Evolutionary conservation across 2,329 filamentous ascomycete genomes (phyloP), one percentile per base, ranked within the genome.

Genomic region (Diaporthe eres): DNA sequence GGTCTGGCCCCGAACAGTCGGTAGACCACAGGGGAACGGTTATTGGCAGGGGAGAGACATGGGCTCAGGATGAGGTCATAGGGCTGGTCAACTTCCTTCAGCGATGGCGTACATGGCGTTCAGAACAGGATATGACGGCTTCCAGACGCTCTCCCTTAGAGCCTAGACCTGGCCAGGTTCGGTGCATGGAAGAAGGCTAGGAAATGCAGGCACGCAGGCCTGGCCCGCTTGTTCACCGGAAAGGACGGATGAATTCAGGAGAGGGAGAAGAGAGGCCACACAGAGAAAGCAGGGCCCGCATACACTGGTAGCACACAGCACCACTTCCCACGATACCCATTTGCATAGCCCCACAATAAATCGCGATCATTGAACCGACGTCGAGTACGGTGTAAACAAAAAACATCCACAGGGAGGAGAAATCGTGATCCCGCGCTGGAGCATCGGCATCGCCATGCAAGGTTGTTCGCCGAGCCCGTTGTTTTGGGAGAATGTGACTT

Each of bases 51-150:
- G 58, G 71, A 55, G 65, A 65, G 71, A 73, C 58, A 65, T 42
- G 58, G 61, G 44, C 71, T 47, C 19, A 74, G 37, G 55, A 75
- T 77, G 75, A 77, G 75, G 73, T 77, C 75, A 77, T 75, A 49
- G 68, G 47, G 53, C 53, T 72, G 72, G 68, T 63, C 63, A 57
- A 63, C 65, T 49, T 58, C 39, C 68, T 71, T 77, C 19, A 75
- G 75, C 75, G 19, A 75, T 49, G 75, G 75, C 73, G 73, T 77
- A 72, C 53, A 74, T 44, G 65, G 61, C 55, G 55, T 49, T 72
- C 19, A 72, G 58, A 70, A 65, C 68, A 63, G 61, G 75, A 51
- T 65, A 61, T 60, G 60, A 70, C 71, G 60, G 72, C 47, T 72
- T 58, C 39, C 68, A 73, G 55, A 71, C 75, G 58, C 61, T 75